Evolutionary conservation across 371 early-diverging fungal species (phyloP), one percentile per base, ranked within the genome.

Genomic region (Syncephalastrum racemosum): DNA sequence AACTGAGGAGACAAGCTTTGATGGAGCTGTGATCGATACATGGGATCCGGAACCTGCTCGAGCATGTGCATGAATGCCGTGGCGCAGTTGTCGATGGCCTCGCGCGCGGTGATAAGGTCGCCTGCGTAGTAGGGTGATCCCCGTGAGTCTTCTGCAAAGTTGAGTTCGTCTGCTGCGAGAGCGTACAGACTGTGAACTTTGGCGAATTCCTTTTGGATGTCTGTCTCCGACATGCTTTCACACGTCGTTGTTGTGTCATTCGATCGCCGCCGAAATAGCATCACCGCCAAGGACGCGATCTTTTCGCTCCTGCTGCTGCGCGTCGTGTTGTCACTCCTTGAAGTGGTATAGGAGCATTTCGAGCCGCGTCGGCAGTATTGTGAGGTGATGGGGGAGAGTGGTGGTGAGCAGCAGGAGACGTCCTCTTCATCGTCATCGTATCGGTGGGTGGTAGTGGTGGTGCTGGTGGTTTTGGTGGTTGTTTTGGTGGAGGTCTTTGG

Each of bases 91-190:
- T 69, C 60, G 4, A 73, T 47, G 41, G 73, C 73, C 58, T 73
- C 73, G 43, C 63, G 60, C 27, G 73, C 73, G 14, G 73, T 54
- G 13, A 63, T 59, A n/a, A 58, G 60, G 58, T 73, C 73, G 23
- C 73, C 73, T 41, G 64, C 54, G 49, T 73, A 73, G 50, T 73
- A 73, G 10, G 63, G 58, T 47, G 73, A 73, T 46, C 73, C 73
- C 50, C 58, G 65, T 0, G 70, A 69, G 56, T 68, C 72, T 47
- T 66, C 62, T 43, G 75, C 75, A 60, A 63, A 74, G 46, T 63
- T 60, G 22, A 57, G 56, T 52, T 61, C 61, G 22, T 61, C 61
- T 39, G 56, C 36, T 18, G 61, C 61, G 16, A 54, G 42, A 50
- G 36, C 55, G 22, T 61, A 55, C n/a, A 61, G 43, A 6, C 25